Percentiles rank a stretch among this genome's conserved stretches.
These are phyloP conservation scores for Centaurea solstitialis DNA, from an alignment of 129 eudicot genomes.

Conservation along the genomic window DNA sequence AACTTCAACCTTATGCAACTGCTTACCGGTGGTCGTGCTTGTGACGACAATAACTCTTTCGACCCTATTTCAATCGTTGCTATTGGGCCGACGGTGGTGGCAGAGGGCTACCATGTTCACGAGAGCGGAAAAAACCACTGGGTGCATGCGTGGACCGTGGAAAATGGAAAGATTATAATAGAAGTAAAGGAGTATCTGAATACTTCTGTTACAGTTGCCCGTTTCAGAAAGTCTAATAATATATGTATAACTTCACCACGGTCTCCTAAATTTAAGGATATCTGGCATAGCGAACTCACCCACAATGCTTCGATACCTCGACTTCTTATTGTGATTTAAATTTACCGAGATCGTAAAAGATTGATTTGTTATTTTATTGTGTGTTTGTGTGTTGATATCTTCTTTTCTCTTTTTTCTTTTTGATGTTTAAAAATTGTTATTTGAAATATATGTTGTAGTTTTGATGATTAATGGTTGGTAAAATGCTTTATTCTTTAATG, in stretches of 20 bases:
- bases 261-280: slow-evolving; percentile 1
- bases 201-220: slow-evolving; percentile 39
- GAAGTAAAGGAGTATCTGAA: slow-evolving; percentile 42
- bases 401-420: too few relatives aligned
- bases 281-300: slow-evolving; percentile 40
- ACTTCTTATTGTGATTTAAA: slow-evolving; percentile 36
- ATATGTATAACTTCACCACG: background rate
- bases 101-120: slow-evolving; percentile 31
- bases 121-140: slow-evolving; percentile 13
- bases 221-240: background rate
- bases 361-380: background rate
- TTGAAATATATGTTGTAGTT: too few relatives aligned
- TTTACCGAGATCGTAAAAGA: background rate
- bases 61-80: slow-evolving; percentile 33
- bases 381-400: background rate
- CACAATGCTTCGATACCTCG: slow-evolving; percentile 37
- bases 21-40: slow-evolving; percentile 35
- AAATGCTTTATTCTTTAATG: too few relatives aligned
- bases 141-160: slow-evolving; percentile 52
- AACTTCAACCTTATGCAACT: slow-evolving; percentile 33
- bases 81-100: slow-evolving; percentile 32
- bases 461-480: too few relatives aligned
- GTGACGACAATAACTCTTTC: slow-evolving; percentile 14
- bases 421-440: too few relatives aligned
- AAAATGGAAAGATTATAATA: slow-evolving; percentile 35